These are phyloP conservation scores for Ceriops zippeliana DNA, from an alignment of 345 rosid genomes.

Conservation along the genomic window DNA sequence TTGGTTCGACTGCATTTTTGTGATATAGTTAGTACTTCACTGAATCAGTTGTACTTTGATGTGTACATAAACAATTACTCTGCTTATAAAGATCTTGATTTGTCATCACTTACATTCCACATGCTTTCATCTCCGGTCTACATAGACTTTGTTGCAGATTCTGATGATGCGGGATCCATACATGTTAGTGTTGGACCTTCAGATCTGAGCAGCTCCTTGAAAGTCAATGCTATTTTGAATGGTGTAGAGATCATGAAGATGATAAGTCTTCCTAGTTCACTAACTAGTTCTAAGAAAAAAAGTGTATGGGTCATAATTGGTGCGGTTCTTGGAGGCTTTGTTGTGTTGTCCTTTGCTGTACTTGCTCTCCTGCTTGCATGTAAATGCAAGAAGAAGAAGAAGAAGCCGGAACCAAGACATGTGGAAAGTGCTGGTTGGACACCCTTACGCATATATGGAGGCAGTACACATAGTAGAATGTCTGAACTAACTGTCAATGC, in stretches of 20 bases:
- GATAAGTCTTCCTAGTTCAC: conserved; percentile 31
- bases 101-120: conserved; percentile 61
- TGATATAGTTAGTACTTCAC: conserved; percentile 71
- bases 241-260: conserved; percentile 90
- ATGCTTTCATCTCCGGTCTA: conserved; percentile 67
- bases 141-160: conserved; percentile 66
- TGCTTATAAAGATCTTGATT: conserved; percentile 70
- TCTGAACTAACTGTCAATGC: conserved; percentile 62
- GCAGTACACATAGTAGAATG: conserved; percentile 64
- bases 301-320: conserved; percentile 49
- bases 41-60: conserved; percentile 72
- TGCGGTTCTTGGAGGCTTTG: conserved; percentile 59
- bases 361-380: conserved; percentile 31
- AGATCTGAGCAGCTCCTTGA: conserved; percentile 51
- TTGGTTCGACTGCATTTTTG: conserved; percentile 91
- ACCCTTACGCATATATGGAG: conserved; percentile 66
- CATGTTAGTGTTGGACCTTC: conserved; percentile 84
- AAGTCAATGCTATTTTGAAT: conserved; percentile 68
- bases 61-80: conserved; percentile 62
- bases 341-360: conserved; percentile 32
- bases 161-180: conserved; percentile 47
- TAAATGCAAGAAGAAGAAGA: conserved; percentile 46
- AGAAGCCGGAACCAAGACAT: conserved; percentile 31
- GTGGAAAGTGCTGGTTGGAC: conserved; percentile 80
- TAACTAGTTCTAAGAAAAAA: conserved; percentile 34